These are phyloP conservation scores for Papiliotrema flavescens DNA, from an alignment of 1,284 basidiomycete genomes.

Conservation along the genomic window DNA sequence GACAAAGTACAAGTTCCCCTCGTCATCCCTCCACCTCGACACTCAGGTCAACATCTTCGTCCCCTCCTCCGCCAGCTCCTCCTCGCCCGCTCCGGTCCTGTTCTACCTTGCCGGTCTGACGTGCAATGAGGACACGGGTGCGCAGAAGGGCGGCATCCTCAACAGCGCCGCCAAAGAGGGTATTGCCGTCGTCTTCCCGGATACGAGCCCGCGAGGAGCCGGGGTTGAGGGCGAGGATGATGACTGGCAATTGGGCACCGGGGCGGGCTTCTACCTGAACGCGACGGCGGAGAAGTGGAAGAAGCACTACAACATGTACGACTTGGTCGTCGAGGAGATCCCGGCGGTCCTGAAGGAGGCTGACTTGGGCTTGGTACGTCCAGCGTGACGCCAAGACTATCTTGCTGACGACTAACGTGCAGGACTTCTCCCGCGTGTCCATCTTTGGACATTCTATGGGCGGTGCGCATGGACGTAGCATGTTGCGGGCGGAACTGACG, in stretches of 20 bases:
- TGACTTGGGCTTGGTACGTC: slow-evolving; percentile 55
- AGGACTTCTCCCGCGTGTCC: slow-evolving; percentile 52
- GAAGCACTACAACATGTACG: slow-evolving; percentile 88
- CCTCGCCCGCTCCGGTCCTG: slow-evolving; percentile 69
- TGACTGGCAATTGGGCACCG: slow-evolving; percentile 89
- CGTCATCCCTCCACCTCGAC: slow-evolving; percentile 66
- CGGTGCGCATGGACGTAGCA: slow-evolving; percentile 40
- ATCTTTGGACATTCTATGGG: slow-evolving; percentile 92
- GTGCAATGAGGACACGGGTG: slow-evolving; percentile 93
- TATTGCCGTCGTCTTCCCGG: slow-evolving; percentile 90
- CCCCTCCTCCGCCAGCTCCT: slow-evolving; percentile 59
- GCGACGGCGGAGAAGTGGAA: slow-evolving; percentile 75
- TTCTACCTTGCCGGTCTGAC: slow-evolving; percentile 90
- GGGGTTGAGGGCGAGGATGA: slow-evolving; percentile 81
- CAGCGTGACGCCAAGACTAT: no score
- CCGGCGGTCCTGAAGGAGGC: slow-evolving; percentile 69
- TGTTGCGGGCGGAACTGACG: neutral
- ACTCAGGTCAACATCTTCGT: slow-evolving; percentile 89
- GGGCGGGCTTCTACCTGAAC: slow-evolving; percentile 89
- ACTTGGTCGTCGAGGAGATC: slow-evolving; percentile 75
- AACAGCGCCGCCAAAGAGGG: slow-evolving; percentile 73
- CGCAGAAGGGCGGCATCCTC: slow-evolving; percentile 84
- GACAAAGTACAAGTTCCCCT: slow-evolving; percentile 83
- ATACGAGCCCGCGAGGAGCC: slow-evolving; percentile 91
- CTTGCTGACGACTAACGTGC: neutral